Conservation (phyloP, 2,329 filamentous ascomycete species). For the Xylariaceae sp. region DNA sequence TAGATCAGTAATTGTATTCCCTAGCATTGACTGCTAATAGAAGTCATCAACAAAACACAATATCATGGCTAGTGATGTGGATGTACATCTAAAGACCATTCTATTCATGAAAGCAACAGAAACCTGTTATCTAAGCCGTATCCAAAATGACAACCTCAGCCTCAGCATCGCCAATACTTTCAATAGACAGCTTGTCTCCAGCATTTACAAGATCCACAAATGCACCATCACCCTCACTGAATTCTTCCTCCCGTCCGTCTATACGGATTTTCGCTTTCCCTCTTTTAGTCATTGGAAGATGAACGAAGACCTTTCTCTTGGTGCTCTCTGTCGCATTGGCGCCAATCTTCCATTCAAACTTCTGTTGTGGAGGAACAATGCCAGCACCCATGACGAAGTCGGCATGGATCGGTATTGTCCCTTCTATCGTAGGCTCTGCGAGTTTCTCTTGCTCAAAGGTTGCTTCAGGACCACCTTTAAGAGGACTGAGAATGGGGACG, state of each 20-base stretch:
- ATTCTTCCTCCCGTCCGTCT: slow-evolving; percentile 61
- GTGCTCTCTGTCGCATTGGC: slow-evolving; percentile 47
- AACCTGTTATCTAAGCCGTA: slow-evolving; percentile 45
- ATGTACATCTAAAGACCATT: no score
- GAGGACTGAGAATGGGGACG: slow-evolving; percentile 70
- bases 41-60: no score
- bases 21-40: no score
- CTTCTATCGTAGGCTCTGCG: slow-evolving; percentile 56
- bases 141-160: slow-evolving; percentile 68
- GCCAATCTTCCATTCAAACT: slow-evolving; percentile 71
- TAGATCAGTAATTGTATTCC: no score
- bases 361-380: slow-evolving; percentile 61
- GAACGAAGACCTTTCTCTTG: slow-evolving; percentile 72
- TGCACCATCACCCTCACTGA: slow-evolving; percentile 77
- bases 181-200: slow-evolving; percentile 60
- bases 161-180: slow-evolving; percentile 65
- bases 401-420: slow-evolving; percentile 78
- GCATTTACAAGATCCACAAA: slow-evolving; percentile 64
- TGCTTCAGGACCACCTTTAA: slow-evolving; percentile 63
- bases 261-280: slow-evolving; percentile 69
- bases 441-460: slow-evolving; percentile 59
- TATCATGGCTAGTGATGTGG: no score
- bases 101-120: no score
- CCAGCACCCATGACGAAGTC: slow-evolving; percentile 80
- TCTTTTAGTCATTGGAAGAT: slow-evolving; percentile 74